These are phyloP conservation scores for Sporothrix globosa DNA, from an alignment of 2,329 filamentous ascomycete genomes.

Conservation along the genomic window DNA sequence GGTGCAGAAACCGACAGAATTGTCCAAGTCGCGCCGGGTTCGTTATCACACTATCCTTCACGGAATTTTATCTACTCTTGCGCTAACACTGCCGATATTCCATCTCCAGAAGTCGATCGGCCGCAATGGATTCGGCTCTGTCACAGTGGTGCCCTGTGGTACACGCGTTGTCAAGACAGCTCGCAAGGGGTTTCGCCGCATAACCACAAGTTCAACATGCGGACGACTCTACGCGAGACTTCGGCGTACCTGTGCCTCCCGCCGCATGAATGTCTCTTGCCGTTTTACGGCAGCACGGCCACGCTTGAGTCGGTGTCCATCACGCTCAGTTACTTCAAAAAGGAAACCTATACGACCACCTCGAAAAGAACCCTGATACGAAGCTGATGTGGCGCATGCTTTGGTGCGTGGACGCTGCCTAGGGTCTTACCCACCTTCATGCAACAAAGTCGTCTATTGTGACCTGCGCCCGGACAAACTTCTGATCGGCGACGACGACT, in stretches of 20 bases:
- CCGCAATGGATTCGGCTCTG: neutral
- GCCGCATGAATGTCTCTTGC: neutral
- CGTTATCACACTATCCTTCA: too few relatives aligned
- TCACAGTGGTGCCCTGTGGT: neutral
- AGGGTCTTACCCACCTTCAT: neutral
- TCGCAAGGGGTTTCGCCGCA: neutral
- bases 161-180: neutral
- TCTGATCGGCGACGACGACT: neutral
- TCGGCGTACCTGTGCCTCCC: neutral
- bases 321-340: slow-evolving; percentile 14
- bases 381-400: neutral
- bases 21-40: too few relatives aligned
- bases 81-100: too few relatives aligned
- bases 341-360: slow-evolving; percentile 6
- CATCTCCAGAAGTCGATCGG: too few relatives aligned
- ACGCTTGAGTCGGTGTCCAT: neutral
- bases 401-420: slow-evolving; percentile 1
- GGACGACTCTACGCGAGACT: neutral
- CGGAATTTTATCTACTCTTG: too few relatives aligned
- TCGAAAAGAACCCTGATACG: neutral
- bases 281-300: neutral
- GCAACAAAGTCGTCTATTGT: neutral
- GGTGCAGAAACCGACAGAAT: too few relatives aligned
- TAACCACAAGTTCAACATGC: neutral
- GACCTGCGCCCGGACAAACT: slow-evolving; percentile 17